Percentiles rank a stretch among this genome's conserved stretches.
Conservation (phyloP, 306 rosid species). For the Ammopiptanthus mongolicus region DNA sequence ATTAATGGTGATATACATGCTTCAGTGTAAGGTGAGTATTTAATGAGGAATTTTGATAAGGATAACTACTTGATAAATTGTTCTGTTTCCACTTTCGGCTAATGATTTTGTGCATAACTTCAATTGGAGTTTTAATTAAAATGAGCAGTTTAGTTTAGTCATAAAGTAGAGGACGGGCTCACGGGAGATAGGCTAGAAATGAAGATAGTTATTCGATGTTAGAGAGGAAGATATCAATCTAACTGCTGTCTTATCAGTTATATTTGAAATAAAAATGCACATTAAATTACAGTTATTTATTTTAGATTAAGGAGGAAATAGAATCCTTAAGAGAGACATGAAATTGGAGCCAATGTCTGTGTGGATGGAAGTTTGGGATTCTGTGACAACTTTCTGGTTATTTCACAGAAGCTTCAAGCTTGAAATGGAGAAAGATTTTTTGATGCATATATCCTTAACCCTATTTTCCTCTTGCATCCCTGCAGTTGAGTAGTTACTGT, state of each 20-base stretch:
- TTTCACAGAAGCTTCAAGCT: background rate
- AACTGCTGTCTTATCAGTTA: background rate
- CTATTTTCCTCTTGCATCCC: slow-evolving; percentile 6
- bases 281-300: background rate
- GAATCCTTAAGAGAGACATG: too few species aligned
- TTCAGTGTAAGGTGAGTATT: background rate
- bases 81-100: background rate
- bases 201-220: background rate
- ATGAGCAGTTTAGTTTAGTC: background rate
- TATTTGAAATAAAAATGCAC: background rate
- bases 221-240: background rate
- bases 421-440: background rate
- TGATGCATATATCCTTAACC: background rate
- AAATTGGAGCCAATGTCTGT: background rate
- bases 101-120: background rate
- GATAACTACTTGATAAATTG: background rate
- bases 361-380: background rate
- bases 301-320: background rate
- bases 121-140: background rate
- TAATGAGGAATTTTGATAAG: background rate
- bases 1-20: slow-evolving; percentile 11
- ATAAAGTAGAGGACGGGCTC: background rate
- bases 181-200: background rate
- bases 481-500: slow-evolving; percentile 80
- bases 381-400: background rate